Conservation (phyloP, 2,329 filamentous ascomycete species). For the Trichophyton simii region DNA sequence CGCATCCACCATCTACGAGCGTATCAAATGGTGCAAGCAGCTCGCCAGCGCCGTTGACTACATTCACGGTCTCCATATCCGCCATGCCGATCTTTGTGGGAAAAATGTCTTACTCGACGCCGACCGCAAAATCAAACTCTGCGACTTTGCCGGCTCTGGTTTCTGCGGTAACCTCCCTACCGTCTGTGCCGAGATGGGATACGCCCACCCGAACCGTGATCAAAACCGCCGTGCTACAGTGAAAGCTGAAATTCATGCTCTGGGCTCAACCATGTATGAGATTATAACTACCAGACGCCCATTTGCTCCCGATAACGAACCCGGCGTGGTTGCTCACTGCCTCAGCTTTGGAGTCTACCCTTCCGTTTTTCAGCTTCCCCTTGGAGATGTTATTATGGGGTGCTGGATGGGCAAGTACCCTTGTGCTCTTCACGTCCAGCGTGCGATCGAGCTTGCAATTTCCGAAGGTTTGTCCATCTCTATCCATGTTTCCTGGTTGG, state of each 20-base stretch:
- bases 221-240: constrained; percentile 1
- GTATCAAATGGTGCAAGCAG: constrained; percentile 6
- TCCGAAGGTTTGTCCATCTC: not conserved
- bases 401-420: constrained; percentile 8
- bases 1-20: constrained; percentile 1
- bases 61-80: constrained; percentile 2
- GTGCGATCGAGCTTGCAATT: constrained; percentile 1
- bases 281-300: constrained; percentile 7
- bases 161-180: constrained; percentile 1
- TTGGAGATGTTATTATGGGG: constrained; percentile 6
- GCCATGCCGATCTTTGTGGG: constrained; percentile 6
- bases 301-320: not conserved
- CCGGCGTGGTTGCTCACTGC: not conserved
- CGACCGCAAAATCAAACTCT: constrained; percentile 6
- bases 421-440: not conserved
- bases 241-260: constrained; percentile 4
- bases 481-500: not conserved
- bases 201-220: constrained; percentile 2
- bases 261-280: constrained; percentile 10
- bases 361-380: constrained; percentile 1
- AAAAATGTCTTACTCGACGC: constrained; percentile 7
- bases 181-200: not conserved
- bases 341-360: constrained; percentile 3
- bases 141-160: constrained; percentile 9
- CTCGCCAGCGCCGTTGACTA: constrained; percentile 6